Conservation (phyloP, 371 early-diverging fungal genomes). For the Mortierella sp. region DNA sequence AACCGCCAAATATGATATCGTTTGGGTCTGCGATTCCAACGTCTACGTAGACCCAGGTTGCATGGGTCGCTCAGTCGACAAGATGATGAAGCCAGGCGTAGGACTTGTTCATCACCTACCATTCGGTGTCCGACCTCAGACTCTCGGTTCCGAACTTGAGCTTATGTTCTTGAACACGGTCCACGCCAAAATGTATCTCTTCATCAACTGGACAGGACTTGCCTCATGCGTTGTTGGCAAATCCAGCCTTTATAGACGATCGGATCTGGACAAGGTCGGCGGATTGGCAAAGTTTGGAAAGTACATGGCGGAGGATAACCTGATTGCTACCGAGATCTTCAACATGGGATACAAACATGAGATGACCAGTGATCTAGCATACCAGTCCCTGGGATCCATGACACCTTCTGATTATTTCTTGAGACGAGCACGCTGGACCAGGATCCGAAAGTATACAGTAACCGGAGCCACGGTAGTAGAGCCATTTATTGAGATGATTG, state of each 20-base stretch:
- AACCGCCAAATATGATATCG: slow-evolving; percentile 83
- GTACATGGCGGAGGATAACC: slow-evolving; percentile 95
- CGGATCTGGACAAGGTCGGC: slow-evolving; percentile 81
- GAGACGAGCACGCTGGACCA: slow-evolving; percentile 91
- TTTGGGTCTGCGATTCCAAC: slow-evolving; percentile 96
- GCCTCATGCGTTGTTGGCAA: slow-evolving; percentile 95
- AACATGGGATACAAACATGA: slow-evolving; percentile 80
- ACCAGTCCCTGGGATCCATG: slow-evolving; percentile 84
- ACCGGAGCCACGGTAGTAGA: slow-evolving; percentile 87
- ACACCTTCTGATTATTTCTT: slow-evolving; percentile 80
- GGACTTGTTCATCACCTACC: slow-evolving; percentile 96
- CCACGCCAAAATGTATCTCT: slow-evolving; percentile 94
- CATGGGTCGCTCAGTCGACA: slow-evolving; percentile 82
- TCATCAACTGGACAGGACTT: slow-evolving; percentile 85
- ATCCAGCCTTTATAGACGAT: slow-evolving; percentile 89
- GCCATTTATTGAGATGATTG: slow-evolving; percentile 91
- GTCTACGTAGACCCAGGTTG: slow-evolving; percentile 81
- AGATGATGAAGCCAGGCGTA: slow-evolving; percentile 74
- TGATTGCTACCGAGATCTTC: slow-evolving; percentile 90
- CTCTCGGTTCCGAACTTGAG: slow-evolving; percentile 88
- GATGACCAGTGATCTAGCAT: slow-evolving; percentile 89
- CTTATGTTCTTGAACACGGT: slow-evolving; percentile 86
- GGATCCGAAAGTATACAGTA: slow-evolving; percentile 92
- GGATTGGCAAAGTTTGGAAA: slow-evolving; percentile 87
- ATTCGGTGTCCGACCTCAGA: slow-evolving; percentile 77